Conservation (phyloP, 176 grass and related monocot species). For the Rhipidocladum racemiflorum region DNA sequence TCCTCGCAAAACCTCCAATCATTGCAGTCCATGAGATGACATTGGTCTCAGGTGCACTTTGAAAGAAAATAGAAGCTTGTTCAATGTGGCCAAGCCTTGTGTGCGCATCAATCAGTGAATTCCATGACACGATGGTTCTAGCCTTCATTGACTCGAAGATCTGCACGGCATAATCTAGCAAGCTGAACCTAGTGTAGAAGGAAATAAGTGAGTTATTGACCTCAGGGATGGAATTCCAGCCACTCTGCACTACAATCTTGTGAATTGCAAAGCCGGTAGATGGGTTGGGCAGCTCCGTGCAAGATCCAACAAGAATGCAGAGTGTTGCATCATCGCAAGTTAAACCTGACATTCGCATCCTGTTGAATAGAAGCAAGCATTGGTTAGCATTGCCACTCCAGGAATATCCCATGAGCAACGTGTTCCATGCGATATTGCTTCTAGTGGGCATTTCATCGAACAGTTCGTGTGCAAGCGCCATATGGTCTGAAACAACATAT, state of each 20-base stretch:
- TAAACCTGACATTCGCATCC: constrained; percentile 32
- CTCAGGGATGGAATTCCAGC: constrained; percentile 32
- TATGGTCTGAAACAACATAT: constrained; percentile 1
- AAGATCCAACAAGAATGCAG: constrained; percentile 46
- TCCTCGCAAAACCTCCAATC: constrained; percentile 55
- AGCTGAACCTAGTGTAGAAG: constrained; percentile 53
- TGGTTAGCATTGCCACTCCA: constrained; percentile 20
- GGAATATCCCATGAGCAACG: constrained; percentile 53
- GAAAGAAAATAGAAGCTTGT: constrained; percentile 41
- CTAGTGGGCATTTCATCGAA: constrained; percentile 51
- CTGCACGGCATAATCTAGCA: constrained; percentile 31
- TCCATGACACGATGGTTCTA: constrained; percentile 53
- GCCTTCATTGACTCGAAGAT: constrained; percentile 51
- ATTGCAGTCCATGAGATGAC: constrained; percentile 59
- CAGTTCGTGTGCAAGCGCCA: constrained; percentile 26
- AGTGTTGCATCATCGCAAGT: constrained; percentile 47
- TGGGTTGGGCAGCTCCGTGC: constrained; percentile 34
- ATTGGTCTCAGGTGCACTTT: constrained; percentile 45
- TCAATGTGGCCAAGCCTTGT: constrained; percentile 48
- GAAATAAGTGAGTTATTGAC: constrained; percentile 66
- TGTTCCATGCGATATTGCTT: constrained; percentile 61
- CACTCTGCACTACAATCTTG: constrained; percentile 35
- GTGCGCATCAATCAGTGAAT: constrained; percentile 53
- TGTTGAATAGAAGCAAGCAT: constrained; percentile 42
- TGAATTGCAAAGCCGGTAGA: constrained; percentile 38